These are phyloP conservation scores for Raphanus hybrid DNA, from an alignment of 441 rosid species.

Conservation along the genomic window DNA sequence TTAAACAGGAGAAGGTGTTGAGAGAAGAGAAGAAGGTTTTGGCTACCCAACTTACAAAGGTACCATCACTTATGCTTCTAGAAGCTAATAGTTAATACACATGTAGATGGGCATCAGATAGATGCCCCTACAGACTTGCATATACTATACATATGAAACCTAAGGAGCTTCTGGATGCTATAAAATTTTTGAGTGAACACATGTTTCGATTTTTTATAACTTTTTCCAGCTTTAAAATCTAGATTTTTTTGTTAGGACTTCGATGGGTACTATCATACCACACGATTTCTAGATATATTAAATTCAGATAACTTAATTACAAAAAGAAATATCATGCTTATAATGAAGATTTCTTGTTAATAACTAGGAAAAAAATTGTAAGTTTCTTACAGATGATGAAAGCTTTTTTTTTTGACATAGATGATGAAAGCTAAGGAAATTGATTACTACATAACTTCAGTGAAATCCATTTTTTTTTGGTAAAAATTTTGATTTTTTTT, in stretches of 20 bases:
- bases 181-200: not conserved
- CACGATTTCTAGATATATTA: not conserved
- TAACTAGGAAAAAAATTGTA: not conserved
- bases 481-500: not conserved
- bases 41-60: not conserved
- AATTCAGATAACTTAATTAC: not conserved
- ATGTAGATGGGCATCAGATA: not conserved
- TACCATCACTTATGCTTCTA: not conserved
- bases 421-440: not conserved
- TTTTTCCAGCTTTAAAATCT: not conserved
- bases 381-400: not conserved
- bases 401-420: too few relatives aligned
- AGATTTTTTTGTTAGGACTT: not conserved
- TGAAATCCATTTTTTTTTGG: not conserved
- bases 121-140: not conserved
- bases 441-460: not conserved
- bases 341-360: not conserved
- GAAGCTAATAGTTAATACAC: slow-evolving; percentile 2
- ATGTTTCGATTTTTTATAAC: not conserved
- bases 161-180: not conserved
- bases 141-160: not conserved
- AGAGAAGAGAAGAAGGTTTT: slow-evolving; percentile 3
- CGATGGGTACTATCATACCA: not conserved
- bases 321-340: not conserved
- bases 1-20: slow-evolving; percentile 9